Evolutionary conservation across 257 asterid genomes (phyloP), one percentile per base, ranked within the genome.

Genomic region (Nicotiana tomentosiformis): DNA sequence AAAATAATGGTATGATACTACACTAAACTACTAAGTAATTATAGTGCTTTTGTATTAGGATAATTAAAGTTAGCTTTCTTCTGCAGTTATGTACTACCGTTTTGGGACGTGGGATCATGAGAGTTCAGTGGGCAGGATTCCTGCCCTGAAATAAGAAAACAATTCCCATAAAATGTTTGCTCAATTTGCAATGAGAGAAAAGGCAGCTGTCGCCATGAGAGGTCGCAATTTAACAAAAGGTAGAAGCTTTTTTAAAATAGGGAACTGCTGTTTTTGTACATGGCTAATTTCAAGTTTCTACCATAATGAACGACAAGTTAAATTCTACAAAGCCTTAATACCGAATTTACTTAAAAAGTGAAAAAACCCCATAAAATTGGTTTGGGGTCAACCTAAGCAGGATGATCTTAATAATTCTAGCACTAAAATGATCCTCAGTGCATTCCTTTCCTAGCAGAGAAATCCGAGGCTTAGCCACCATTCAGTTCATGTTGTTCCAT

Each of bases 401-500:
- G 80, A 39, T 85, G 70, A 49, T 64, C 46, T 61, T 72, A 72
- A 81, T 67, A 86, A 89, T 70, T 82, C 88, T 86, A 88, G 10
- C 57, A 77, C 89, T 90, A 88, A 87, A 84, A 84, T 89, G 83
- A 85, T 80, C 17, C 86, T 85, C 85, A 43, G 51, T 2, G 12
- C 51, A 43, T 43, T 43, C 51, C 51, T 8, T 43, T 43, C 51
- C 51, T 43, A 43, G 18, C 29, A 43, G 70, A 66, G 33, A 82
- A 30, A 46, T 43, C 65, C 82, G 43, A 12, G 30, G 56, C 7
- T 64, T 29, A 37, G 62, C 5, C 78, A 66, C 5, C 78, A 66
- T 4, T 89, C 88, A 89, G 51, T 89, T 89, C 66, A 79, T 81
- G 86, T 81, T 84, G 84, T 64, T 88, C 99, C 99, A 95, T 85